Conservation (phyloP, 495 filamentous ascomycete genomes). For the Trichocladium antarcticum region DNA sequence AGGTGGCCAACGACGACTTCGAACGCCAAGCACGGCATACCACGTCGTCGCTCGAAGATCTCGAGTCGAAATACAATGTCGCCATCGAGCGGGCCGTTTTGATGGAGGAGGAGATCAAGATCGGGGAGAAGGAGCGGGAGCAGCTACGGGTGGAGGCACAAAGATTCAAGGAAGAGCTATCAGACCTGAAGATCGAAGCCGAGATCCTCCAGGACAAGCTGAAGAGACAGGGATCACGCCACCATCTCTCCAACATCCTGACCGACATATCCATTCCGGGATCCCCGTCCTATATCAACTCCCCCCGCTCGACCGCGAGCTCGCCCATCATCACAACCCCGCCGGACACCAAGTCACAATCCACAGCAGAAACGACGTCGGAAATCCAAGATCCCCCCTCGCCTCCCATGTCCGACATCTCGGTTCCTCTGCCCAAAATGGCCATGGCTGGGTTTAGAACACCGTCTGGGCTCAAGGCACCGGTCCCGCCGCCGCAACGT, state of each 20-base stretch:
- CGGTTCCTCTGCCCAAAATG: conserved; percentile 36
- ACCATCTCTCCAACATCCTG: conserved; percentile 42
- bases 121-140: conserved; percentile 85
- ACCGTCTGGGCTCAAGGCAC: conserved; percentile 10
- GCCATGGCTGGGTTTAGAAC: neutral
- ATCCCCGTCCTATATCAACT: conserved; percentile 46
- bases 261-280: conserved; percentile 43
- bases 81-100: conserved; percentile 85
- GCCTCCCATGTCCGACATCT: conserved; percentile 60
- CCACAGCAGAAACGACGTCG: conserved; percentile 31
- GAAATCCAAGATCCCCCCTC: conserved; percentile 45
- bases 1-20: conserved; percentile 96
- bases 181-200: conserved; percentile 84
- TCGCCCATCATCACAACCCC: conserved; percentile 63
- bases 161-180: conserved; percentile 75
- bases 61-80: conserved; percentile 93
- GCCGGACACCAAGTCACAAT: conserved; percentile 51
- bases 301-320: conserved; percentile 52
- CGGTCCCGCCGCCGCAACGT: conserved; percentile 25
- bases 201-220: conserved; percentile 92
- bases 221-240: conserved; percentile 46
- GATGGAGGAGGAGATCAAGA: conserved; percentile 86
- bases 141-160: conserved; percentile 77
- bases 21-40: conserved; percentile 92
- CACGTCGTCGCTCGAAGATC: conserved; percentile 85